Conservation (phyloP, 768 basidiomycete genomes). For the Xerocomus potaroensis region DNA sequence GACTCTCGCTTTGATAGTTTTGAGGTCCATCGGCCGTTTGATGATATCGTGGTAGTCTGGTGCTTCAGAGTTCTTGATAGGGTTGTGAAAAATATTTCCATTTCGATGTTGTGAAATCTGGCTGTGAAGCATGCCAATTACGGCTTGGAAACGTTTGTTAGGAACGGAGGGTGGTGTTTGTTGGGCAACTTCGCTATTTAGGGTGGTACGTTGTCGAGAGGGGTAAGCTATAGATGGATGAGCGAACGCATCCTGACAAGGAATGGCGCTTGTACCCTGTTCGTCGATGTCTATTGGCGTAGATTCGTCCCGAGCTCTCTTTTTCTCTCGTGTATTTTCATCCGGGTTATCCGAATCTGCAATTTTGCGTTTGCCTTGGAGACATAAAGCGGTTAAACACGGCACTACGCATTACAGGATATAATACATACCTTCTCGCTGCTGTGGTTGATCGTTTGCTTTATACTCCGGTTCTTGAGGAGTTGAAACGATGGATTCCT, state of each 20-base stretch:
- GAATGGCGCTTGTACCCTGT: constrained; percentile 30
- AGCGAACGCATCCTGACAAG: background rate
- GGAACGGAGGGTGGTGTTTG: constrained; percentile 29
- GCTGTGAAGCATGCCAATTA: constrained; percentile 76
- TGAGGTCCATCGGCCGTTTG: constrained; percentile 93
- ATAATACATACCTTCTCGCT: constrained; percentile 21
- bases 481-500: constrained; percentile 7
- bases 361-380: constrained; percentile 26
- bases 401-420: too few species aligned
- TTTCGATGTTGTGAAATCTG: constrained; percentile 83
- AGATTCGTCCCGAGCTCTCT: constrained; percentile 26
- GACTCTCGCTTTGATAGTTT: constrained; percentile 83
- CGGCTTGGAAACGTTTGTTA: constrained; percentile 72
- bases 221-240: constrained; percentile 9
- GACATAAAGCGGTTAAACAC: background rate
- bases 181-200: constrained; percentile 16
- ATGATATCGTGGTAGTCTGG: constrained; percentile 91
- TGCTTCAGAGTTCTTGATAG: constrained; percentile 84
- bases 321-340: constrained; percentile 25
- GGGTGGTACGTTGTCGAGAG: constrained; percentile 17
- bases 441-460: constrained; percentile 2
- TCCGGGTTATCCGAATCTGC: constrained; percentile 21
- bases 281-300: constrained; percentile 36
- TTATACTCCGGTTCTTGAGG: constrained; percentile 13
- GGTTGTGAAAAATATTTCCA: constrained; percentile 87